A percentile compares a stretch with the other conserved stretches of the same genome.
Evolutionary conservation across 2,329 filamentous ascomycete species (phyloP).

Genomic region (Trichothecium roseum): DNA sequence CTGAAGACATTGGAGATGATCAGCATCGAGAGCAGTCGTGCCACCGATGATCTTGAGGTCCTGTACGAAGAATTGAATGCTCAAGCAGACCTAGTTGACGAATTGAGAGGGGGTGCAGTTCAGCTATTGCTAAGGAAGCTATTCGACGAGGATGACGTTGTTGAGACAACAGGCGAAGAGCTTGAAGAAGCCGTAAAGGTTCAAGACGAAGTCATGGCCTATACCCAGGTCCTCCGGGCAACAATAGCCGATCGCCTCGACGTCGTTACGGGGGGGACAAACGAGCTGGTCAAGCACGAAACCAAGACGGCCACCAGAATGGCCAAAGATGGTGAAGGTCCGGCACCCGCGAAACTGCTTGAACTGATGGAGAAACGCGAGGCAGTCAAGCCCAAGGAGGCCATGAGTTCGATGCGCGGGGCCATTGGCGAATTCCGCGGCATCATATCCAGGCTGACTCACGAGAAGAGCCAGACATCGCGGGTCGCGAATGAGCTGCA

Average conservation of each 20-base stretch:
- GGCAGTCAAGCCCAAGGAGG: constrained; percentile 34
- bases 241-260: constrained; percentile 70
- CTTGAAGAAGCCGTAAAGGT: constrained; percentile 78
- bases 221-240: constrained; percentile 67
- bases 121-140: constrained; percentile 63
- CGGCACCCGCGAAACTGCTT: constrained; percentile 54
- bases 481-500: constrained; percentile 57
- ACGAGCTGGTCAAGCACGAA: constrained; percentile 65
- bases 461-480: constrained; percentile 12
- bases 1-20: constrained; percentile 36
- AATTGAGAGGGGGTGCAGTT: constrained; percentile 66
- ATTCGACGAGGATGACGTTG: constrained; percentile 67
- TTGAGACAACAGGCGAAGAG: constrained; percentile 77
- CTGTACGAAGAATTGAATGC: constrained; percentile 58
- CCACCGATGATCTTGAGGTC: constrained; percentile 55
- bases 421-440: constrained; percentile 60
- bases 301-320: constrained; percentile 48
- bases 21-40: constrained; percentile 63
- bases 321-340: constrained; percentile 55
- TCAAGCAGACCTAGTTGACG: constrained; percentile 60
- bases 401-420: constrained; percentile 57
- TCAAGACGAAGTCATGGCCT: constrained; percentile 83
- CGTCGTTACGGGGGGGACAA: constrained; percentile 66
- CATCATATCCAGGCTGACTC: constrained; percentile 45
- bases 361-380: constrained; percentile 38